Base-by-base conservation (phyloP, 2,329 filamentous ascomycete species). In the Podosphaera leucotricha region DNA sequence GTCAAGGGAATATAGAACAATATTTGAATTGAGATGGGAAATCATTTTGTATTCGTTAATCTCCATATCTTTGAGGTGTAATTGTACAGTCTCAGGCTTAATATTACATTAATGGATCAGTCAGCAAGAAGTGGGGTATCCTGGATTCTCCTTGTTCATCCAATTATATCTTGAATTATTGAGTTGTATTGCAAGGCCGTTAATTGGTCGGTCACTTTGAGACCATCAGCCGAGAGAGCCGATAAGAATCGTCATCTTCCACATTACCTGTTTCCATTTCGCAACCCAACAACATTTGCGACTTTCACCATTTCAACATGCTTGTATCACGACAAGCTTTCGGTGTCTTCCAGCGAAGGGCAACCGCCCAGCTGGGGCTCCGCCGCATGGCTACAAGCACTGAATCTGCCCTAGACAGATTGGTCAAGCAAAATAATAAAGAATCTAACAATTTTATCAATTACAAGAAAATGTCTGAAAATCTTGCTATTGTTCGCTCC, bases 381-480 rank as follows among this genome's bases (percentile, higher is more conserved):
- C 72, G 76, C 55, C 70, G 76, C 56, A 77, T 94, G 70, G 87
- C 87, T 52, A 92, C 86, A 56, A 80, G 85, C 59, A 72, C 75
- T 57, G 83, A 93, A 66, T 77, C 76, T 60, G 75, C 84, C 56
- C 77, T 98, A 55, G 82, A 86, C 68, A 77, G 77, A 68, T 93
- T 94, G 80, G 90, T 98, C 64, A 80, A 80, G 65, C 93, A 95
- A 74, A 92, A 87, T 72, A 94, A 84, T 68, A 84, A 77, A 72
- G 90, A 98, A 67, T 80, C 85, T 64, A 75, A 73, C 64, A 90
- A 92, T 73, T 94, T 84, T 72, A 93, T 95, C 72, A 93, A 94
- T 74, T 98, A 98, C 64, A 85, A 83, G 75, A 94, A 94, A 75
- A 94, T 95, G 85, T 85, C 81, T 57, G 86, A 95, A 70, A 95